Percentiles rank a stretch among this genome's conserved stretches.
These are phyloP conservation scores for Phytophthora uliginosa DNA, from an alignment of 352 stramenopile genomes.

Conservation along the genomic window DNA sequence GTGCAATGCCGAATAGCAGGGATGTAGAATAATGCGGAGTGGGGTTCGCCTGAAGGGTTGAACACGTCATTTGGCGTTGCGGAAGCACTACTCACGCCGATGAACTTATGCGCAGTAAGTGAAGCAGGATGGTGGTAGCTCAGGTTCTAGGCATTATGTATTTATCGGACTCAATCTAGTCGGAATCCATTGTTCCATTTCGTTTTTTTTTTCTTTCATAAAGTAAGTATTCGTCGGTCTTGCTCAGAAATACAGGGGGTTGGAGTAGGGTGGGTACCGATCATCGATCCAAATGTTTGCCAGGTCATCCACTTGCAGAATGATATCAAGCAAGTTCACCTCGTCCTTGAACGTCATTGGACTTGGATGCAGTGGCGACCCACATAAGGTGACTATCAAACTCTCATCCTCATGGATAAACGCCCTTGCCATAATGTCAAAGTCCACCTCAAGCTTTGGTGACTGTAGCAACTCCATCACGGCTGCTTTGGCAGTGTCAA, in stretches of 20 bases:
- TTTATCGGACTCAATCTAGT: conserved; percentile 29
- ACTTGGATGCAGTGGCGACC: conserved; percentile 60
- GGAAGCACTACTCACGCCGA: conserved; percentile 21
- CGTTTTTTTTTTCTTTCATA: background rate
- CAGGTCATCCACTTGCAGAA: conserved; percentile 76
- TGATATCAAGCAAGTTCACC: conserved; percentile 62
- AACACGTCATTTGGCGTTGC: conserved; percentile 16
- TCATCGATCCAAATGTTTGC: conserved; percentile 84
- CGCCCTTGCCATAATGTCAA: conserved; percentile 68
- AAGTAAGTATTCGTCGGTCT: background rate
- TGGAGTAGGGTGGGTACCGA: conserved; percentile 74
- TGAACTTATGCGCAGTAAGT: conserved; percentile 22
- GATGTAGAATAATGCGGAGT: conserved; percentile 32
- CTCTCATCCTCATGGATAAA: conserved; percentile 65
- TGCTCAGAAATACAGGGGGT: conserved; percentile 71
- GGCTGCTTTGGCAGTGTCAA: conserved; percentile 56
- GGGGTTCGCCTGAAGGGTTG: conserved; percentile 29
- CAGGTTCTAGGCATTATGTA: conserved; percentile 21
- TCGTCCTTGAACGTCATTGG: conserved; percentile 71
- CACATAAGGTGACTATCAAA: conserved; percentile 67
- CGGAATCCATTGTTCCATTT: conserved; percentile 9
- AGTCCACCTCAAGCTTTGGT: conserved; percentile 57
- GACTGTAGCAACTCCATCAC: conserved; percentile 58
- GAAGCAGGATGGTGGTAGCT: conserved; percentile 10
- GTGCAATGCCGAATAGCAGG: conserved; percentile 7